These are phyloP conservation scores for Hymenotorrendiella dingleyae DNA, from an alignment of 2,329 filamentous ascomycete species.

Conservation along the genomic window DNA sequence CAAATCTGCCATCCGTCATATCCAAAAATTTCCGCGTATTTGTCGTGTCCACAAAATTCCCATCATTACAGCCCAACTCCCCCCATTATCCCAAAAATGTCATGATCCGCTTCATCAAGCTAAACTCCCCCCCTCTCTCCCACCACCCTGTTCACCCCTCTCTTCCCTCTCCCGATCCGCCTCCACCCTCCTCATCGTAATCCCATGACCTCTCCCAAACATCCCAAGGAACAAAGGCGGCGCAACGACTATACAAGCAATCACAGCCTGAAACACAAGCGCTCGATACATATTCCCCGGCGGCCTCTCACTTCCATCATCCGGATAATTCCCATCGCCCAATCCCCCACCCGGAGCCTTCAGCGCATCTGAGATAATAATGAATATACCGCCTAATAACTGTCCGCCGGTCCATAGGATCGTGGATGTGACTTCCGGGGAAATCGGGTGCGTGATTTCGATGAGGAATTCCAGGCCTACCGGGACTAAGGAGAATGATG, in stretches of 20 bases:
- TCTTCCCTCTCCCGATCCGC: slow-evolving; percentile 24
- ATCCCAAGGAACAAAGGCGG: slow-evolving; percentile 63
- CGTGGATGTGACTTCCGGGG: slow-evolving; percentile 77
- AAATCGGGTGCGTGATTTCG: slow-evolving; percentile 81
- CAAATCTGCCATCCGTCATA: no score
- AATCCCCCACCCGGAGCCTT: slow-evolving; percentile 37
- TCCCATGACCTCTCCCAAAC: slow-evolving; percentile 54
- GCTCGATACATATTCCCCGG: slow-evolving; percentile 68
- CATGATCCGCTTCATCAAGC: no score
- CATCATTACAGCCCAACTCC: no score
- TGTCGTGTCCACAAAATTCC: no score
- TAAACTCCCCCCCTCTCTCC: not conserved
- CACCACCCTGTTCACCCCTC: slow-evolving; percentile 10
- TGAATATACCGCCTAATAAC: slow-evolving; percentile 76
- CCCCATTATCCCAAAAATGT: no score
- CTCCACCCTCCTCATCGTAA: slow-evolving; percentile 45
- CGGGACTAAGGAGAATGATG: slow-evolving; percentile 75
- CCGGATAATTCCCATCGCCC: slow-evolving; percentile 33
- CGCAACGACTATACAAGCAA: slow-evolving; percentile 60
- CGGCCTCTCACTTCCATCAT: slow-evolving; percentile 41
- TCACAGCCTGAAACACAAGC: slow-evolving; percentile 71
- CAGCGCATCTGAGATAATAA: slow-evolving; percentile 75
- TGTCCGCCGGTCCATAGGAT: slow-evolving; percentile 85
- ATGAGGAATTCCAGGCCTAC: slow-evolving; percentile 81
- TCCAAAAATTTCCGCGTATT: no score